Base-by-base conservation (phyloP, 2,329 filamentous ascomycete genomes). In the Septoria linicola region DNA sequence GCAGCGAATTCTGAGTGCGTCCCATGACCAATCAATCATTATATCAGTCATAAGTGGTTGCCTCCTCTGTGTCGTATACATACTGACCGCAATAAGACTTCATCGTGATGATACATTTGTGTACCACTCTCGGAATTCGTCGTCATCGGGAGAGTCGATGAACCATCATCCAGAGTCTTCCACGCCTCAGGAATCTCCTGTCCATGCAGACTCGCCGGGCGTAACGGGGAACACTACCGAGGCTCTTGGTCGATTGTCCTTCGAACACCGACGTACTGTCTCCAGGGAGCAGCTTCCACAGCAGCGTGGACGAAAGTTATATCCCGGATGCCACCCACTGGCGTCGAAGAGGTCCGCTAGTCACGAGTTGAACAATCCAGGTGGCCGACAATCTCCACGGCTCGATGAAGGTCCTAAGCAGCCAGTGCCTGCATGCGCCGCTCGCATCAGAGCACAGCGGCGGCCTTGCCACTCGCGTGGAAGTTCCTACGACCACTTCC, bases 131-230 rank as follows among this genome's bases (percentile, higher is more conserved):
- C 52, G 49, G 3, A 20, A 46, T 13, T 48, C 44, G 7, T 39
- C 48, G 3, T 16, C 21, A 11, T 50, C 49, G 10, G 53, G 48
- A 41, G 48, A 53, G 41, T 58, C 55, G 21, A 60, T 60, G 58
- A 45, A 51, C 34, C 14, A 35, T 20, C 40, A 51, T 37, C 36
- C 16, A 14, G 42, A 41, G 11, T 49, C 54, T 30, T 35, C 44
- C 7, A 55, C 58, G 41, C 51, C 58, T 13, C 53, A 51, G 1
- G 55, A 56, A 21, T 49, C 47, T 19, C 55, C 54, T n/a, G 44
- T 34, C 3, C 46, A 41, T 10, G 49, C 48, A 16, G 17, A 39
- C 10, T 47, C 51, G 10, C 27, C 44, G 23, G 34, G 31, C 17
- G 39, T 25, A 2, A 25, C 39, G 6, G 37, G 37, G 14, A 19